Percentiles rank a stretch among this genome's conserved stretches.
Evolutionary conservation across 208 protist species (phyloP).

Genomic region (Acanthamoeba healyi): DNA sequence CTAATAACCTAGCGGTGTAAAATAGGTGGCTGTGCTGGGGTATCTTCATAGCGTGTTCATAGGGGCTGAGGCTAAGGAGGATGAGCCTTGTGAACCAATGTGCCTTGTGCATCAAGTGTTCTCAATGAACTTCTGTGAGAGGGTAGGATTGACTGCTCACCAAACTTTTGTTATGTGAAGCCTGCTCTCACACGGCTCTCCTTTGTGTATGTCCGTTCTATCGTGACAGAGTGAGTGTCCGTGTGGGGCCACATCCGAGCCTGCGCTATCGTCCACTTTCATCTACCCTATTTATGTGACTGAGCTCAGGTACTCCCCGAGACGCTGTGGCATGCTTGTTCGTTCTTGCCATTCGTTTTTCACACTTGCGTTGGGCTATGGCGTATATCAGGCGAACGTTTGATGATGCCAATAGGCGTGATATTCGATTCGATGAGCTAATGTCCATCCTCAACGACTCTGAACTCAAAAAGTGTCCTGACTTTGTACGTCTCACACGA

Average conservation of each 20-base stretch:
- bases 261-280: conserved; percentile 8
- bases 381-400: too few relatives aligned
- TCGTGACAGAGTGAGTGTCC: conserved; percentile 48
- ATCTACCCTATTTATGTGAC: conserved; percentile 55
- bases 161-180: too few relatives aligned
- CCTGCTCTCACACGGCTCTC: too few relatives aligned
- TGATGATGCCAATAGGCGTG: not conserved
- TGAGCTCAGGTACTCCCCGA: too few relatives aligned
- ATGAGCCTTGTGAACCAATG: conserved; percentile 25
- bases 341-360: too few relatives aligned
- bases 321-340: too few relatives aligned
- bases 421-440: conserved; percentile 26
- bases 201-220: too few relatives aligned
- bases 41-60: conserved; percentile 50
- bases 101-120: conserved; percentile 66
- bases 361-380: too few relatives aligned
- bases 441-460: conserved; percentile 69
- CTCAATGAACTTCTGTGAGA: conserved; percentile 49
- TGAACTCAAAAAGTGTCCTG: conserved; percentile 66
- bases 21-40: conserved; percentile 20
- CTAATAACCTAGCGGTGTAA: too few relatives aligned
- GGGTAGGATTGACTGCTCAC: too few relatives aligned
- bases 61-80: conserved; percentile 28
- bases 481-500: not conserved
- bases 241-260: conserved; percentile 57